A percentile compares a stretch with the other conserved stretches of the same genome.
Conservation (phyloP, 768 basidiomycete species). For the Pleurotus platypus region DNA sequence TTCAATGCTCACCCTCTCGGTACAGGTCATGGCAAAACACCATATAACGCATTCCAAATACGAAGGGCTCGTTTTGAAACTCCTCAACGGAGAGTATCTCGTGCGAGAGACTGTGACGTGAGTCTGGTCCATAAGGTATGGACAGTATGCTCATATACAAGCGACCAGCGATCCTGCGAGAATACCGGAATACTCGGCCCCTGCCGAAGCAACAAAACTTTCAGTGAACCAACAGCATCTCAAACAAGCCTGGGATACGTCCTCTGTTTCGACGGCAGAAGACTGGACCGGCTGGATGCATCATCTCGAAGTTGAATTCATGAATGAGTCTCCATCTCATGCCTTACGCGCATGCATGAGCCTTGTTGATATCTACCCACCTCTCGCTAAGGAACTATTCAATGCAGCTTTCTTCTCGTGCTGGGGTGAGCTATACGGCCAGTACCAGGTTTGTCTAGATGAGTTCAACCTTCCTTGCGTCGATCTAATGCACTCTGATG, state of each 20-base stretch:
- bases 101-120: slow-evolving; percentile 59
- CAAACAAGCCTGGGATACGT: slow-evolving; percentile 94
- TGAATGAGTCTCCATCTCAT: slow-evolving; percentile 97
- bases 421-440: slow-evolving; percentile 93
- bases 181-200: slow-evolving; percentile 69
- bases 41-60: slow-evolving; percentile 80
- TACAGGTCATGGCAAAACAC: slow-evolving; percentile 25
- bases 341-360: slow-evolving; percentile 97
- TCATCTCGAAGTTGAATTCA: slow-evolving; percentile 87
- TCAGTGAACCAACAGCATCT: slow-evolving; percentile 95
- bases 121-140: neutral
- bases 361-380: slow-evolving; percentile 86
- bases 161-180: slow-evolving; percentile 53
- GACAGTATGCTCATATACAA: neutral
- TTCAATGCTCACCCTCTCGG: neutral
- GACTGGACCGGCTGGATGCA: slow-evolving; percentile 98
- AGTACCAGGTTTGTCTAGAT: slow-evolving; percentile 74
- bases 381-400: slow-evolving; percentile 91
- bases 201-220: slow-evolving; percentile 84
- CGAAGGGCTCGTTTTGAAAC: slow-evolving; percentile 82
- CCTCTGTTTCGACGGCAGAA: slow-evolving; percentile 67
- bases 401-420: slow-evolving; percentile 98
- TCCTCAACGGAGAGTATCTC: slow-evolving; percentile 88
- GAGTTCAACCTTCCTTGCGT: no score
- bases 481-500: no score